phyloP scores from a whole-genome alignment of 140 eudicot species.

The Erigeron philadelphicus region DNA sequence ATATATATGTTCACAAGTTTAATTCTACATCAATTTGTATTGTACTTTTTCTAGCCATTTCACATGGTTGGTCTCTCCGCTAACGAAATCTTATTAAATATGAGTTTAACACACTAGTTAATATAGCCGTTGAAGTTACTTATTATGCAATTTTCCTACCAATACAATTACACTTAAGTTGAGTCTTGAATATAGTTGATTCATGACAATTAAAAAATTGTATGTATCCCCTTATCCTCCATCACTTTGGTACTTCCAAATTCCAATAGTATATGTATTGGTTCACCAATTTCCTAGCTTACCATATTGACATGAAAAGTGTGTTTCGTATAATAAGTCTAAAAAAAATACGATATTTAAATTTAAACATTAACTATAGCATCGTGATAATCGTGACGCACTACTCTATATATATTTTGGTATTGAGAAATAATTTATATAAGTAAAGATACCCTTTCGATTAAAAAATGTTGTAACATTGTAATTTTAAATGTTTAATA shows the following conservation, averaged over 20 bases:
- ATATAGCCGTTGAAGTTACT: too few species aligned
- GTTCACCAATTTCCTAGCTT: constrained; percentile 28
- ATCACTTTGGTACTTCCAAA: constrained; percentile 2
- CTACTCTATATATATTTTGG: background rate
- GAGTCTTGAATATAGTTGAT: background rate
- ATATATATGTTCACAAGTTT: too few species aligned
- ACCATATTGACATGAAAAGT: constrained; percentile 26
- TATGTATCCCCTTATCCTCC: too few species aligned
- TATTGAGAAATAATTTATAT: background rate
- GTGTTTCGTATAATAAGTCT: constrained; percentile 7
- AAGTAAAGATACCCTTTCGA: background rate
- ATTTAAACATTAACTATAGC: background rate
- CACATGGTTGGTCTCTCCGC: too few species aligned
- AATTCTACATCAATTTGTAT: too few species aligned
- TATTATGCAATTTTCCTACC: too few species aligned
- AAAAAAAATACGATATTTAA: background rate
- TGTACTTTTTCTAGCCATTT: too few species aligned
- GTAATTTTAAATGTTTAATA: background rate
- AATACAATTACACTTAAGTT: background rate
- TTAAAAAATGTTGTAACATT: too few species aligned
- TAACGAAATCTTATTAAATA: too few species aligned
- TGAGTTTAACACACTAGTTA: too few species aligned
- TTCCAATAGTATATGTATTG: constrained; percentile 26
- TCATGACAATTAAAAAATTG: background rate
- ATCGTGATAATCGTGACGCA: constrained; percentile 23